Conservation (phyloP, 495 filamentous ascomycete species). For the Aspergillus indologenus region DNA sequence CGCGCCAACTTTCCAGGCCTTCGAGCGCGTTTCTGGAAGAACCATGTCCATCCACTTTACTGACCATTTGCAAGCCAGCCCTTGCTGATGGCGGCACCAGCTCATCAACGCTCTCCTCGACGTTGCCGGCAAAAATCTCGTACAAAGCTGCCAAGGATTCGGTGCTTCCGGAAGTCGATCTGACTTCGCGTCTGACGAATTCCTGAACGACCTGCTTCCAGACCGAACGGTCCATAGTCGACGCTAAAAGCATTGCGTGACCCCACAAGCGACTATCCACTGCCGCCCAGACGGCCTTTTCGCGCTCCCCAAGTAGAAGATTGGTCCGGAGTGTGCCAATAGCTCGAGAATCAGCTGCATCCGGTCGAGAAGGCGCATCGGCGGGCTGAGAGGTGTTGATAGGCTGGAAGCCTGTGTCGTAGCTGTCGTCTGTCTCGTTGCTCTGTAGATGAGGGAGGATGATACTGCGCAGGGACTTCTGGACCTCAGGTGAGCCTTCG, state of each 20-base stretch:
- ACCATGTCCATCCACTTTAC: conserved; percentile 58
- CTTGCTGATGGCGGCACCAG: conserved; percentile 93
- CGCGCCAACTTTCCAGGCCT: conserved; percentile 89
- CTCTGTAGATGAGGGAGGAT: conserved; percentile 62
- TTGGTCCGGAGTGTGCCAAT: conserved; percentile 66
- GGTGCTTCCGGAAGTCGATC: conserved; percentile 67
- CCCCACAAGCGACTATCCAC: conserved; percentile 95
- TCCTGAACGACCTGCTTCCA: conserved; percentile 94
- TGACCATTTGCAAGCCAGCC: conserved; percentile 86
- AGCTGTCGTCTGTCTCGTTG: conserved; percentile 29
- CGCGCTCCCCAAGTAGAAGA: conserved; percentile 76
- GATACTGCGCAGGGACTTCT: conserved; percentile 67
- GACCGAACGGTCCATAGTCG: conserved; percentile 62
- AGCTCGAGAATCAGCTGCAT: conserved; percentile 63
- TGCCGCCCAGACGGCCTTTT: conserved; percentile 90
- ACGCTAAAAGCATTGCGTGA: conserved; percentile 89
- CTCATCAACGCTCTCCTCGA: conserved; percentile 92
- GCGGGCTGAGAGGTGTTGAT: conserved; percentile 30
- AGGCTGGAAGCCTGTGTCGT: conserved; percentile 19
- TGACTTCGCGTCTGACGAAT: conserved; percentile 90
- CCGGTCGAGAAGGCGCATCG: conserved; percentile 41
- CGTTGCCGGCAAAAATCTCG: conserved; percentile 87
- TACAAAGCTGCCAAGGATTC: conserved; percentile 88
- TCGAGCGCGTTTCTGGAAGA: conserved; percentile 69
- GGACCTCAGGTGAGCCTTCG: conserved; percentile 69